Conservation (phyloP, 805 yeast species). For the Yamadazyma ubonensis region DNA sequence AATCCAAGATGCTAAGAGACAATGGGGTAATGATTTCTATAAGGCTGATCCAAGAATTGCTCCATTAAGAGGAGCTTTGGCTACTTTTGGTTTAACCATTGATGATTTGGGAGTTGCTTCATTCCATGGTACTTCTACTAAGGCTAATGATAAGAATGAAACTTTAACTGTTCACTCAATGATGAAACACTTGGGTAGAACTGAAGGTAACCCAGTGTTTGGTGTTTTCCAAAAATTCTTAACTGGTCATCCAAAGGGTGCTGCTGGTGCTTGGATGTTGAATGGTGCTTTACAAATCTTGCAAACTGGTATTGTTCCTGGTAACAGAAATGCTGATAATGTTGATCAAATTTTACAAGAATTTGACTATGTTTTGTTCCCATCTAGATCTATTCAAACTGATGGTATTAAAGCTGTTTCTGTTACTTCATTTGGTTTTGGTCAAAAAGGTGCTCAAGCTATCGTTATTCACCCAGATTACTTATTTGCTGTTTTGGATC, state of each 20-base stretch:
- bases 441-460: conserved; percentile 99
- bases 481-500: conserved; percentile 79
- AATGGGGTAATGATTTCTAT: conserved; percentile 96
- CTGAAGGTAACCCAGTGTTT: conserved; percentile 95
- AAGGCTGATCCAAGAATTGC: conserved; percentile 90
- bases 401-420: conserved; percentile 98
- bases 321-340: conserved; percentile 98
- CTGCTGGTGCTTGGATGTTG: conserved; percentile 99
- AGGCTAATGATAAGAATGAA: conserved; percentile 98
- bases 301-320: conserved; percentile 93
- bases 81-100: conserved; percentile 86
- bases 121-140: conserved; percentile 99
- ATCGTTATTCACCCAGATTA: conserved; percentile 90
- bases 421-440: conserved; percentile 97
- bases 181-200: conserved; percentile 94
- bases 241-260: conserved; percentile 99
- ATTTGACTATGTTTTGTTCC: conserved; percentile 87
- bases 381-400: conserved; percentile 89
- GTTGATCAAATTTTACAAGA: conserved; percentile 81
- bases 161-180: conserved; percentile 84
- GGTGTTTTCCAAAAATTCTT: conserved; percentile 99
- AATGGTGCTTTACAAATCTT: conserved; percentile 95
- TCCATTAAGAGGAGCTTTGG: conserved; percentile 95
- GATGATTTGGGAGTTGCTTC: conserved; percentile 97
- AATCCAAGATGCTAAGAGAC: conserved; percentile 81